Evolutionary conservation across 2,329 filamentous ascomycete genomes (phyloP).

Genomic region (Calonectria fujianensis): DNA sequence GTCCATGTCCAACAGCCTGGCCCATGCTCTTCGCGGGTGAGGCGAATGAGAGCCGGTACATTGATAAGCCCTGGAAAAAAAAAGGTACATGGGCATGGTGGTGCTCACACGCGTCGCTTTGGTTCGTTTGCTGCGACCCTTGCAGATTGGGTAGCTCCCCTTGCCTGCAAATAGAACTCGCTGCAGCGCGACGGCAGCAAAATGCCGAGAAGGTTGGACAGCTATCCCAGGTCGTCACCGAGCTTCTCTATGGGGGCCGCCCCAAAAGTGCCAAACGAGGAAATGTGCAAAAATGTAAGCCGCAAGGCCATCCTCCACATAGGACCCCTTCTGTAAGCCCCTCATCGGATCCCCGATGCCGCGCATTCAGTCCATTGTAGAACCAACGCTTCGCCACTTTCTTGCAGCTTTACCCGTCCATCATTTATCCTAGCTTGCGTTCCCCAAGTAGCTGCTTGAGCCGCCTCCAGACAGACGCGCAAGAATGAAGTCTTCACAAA

Average conservation of each 20-base stretch:
- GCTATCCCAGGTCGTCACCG: conserved; percentile 40
- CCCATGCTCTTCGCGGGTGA: neutral
- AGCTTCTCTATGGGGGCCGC: conserved; percentile 2
- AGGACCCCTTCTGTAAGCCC: neutral
- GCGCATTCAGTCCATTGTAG: neutral
- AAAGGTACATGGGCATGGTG: neutral
- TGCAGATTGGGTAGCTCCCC: neutral
- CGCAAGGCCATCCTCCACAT: conserved; percentile 12
- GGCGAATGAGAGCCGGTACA: conserved; percentile 29
- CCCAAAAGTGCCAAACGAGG: neutral
- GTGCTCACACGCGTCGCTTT: neutral
- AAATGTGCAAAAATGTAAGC: conserved; percentile 17
- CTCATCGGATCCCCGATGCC: conserved; percentile 10
- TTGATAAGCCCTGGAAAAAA: conserved; percentile 30
- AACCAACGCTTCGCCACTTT: neutral
- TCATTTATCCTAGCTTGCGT: neutral
- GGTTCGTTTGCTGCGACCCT: neutral
- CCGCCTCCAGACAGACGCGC: neutral
- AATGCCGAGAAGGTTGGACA: conserved; percentile 40
- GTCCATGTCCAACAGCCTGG: too few relatives aligned
- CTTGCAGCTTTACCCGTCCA: neutral
- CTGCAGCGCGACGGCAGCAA: conserved; percentile 22
- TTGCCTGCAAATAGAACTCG: conserved; percentile 1
- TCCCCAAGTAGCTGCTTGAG: neutral
- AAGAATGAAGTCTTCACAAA: conserved; percentile 50